These are phyloP conservation scores for Nadsonia commutata DNA, from an alignment of 1,139 yeast genomes.

Conservation along the genomic window DNA sequence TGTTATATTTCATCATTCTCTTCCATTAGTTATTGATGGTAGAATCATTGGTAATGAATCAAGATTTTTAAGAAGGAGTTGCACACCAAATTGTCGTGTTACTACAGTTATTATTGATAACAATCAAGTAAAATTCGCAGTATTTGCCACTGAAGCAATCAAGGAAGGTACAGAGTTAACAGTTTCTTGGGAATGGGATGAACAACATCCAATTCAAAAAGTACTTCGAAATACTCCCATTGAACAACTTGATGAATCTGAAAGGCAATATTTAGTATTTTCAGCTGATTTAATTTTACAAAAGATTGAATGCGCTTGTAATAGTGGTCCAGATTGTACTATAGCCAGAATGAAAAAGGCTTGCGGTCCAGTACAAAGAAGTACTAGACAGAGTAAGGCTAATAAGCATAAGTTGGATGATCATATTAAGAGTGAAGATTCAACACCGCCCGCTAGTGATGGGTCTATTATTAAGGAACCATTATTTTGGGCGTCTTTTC, in stretches of 20 bases:
- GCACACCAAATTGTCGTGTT: constrained; percentile 63
- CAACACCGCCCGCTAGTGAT: background rate
- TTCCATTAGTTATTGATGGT: constrained; percentile 60
- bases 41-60: constrained; percentile 66
- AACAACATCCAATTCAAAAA: constrained; percentile 52
- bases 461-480: background rate
- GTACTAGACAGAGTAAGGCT: background rate
- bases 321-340: constrained; percentile 20
- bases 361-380: background rate
- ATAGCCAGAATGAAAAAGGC: constrained; percentile 13
- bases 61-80: constrained; percentile 62
- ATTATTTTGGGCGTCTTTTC: background rate
- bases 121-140: constrained; percentile 37
- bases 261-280: constrained; percentile 13
- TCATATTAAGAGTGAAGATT: background rate
- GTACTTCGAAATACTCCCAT: constrained; percentile 29
- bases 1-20: constrained; percentile 38
- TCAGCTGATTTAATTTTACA: constrained; percentile 14
- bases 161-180: constrained; percentile 53
- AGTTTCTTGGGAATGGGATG: constrained; percentile 83
- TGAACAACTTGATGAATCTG: constrained; percentile 19
- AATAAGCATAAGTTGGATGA: background rate
- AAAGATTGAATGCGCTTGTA: constrained; percentile 60
- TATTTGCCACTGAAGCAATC: constrained; percentile 45
- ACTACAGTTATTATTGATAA: constrained; percentile 38